These are phyloP conservation scores for Penicilliopsis zonata DNA, from an alignment of 495 filamentous ascomycete species.

Conservation along the genomic window DNA sequence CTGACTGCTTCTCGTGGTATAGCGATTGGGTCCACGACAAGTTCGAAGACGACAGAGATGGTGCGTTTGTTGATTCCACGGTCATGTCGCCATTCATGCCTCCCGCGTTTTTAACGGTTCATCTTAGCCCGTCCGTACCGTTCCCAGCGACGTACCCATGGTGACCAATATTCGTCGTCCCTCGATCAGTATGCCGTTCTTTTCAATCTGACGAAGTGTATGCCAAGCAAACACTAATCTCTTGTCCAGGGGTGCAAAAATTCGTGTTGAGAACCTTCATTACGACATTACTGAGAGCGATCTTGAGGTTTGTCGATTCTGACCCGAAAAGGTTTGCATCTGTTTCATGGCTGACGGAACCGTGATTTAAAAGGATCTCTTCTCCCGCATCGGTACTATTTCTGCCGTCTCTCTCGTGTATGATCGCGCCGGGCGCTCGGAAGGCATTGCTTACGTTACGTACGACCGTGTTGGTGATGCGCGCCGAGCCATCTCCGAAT, in stretches of 20 bases:
- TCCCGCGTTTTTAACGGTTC: conserved; percentile 9
- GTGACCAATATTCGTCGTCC: conserved; percentile 34
- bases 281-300: conserved; percentile 86
- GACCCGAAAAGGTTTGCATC: not conserved
- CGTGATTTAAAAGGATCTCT: conserved; percentile 52
- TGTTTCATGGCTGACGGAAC: conserved; percentile 2
- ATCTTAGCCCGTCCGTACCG: conserved; percentile 26
- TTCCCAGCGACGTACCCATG: conserved; percentile 22
- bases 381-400: conserved; percentile 65
- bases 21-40: conserved; percentile 91
- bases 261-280: conserved; percentile 85
- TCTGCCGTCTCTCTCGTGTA: conserved; percentile 61
- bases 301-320: conserved; percentile 48
- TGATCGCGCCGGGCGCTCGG: conserved; percentile 82
- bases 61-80: conserved; percentile 17
- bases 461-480: conserved; percentile 62
- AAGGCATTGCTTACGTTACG: conserved; percentile 76
- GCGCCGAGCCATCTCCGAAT: conserved; percentile 62
- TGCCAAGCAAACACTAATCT: conserved; percentile 7
- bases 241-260: conserved; percentile 42
- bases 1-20: conserved; percentile 8
- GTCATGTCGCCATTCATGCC: conserved; percentile 23
- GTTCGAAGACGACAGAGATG: conserved; percentile 54
- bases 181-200: conserved; percentile 33
- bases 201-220: conserved; percentile 6